Evolutionary conservation across 2,329 filamentous ascomycete genomes (phyloP).

Genomic region (Stenocarpella maydis): DNA sequence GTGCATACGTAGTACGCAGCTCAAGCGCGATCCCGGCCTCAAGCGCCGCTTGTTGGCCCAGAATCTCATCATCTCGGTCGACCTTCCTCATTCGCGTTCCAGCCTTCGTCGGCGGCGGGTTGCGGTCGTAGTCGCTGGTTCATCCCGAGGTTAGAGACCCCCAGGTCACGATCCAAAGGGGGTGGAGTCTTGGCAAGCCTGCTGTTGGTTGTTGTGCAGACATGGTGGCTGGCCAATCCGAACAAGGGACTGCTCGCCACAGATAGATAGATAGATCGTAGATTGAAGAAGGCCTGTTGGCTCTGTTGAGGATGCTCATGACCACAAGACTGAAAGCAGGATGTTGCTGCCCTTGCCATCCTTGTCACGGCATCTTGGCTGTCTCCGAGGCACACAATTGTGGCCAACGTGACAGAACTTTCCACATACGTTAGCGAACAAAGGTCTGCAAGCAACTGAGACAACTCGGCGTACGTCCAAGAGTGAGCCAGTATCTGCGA

Average conservation of each 20-base stretch:
- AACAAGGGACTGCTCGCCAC: background rate
- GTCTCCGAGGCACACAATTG: background rate
- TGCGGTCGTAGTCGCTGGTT: background rate
- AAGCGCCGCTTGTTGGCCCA: constrained; percentile 13
- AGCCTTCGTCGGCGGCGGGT: too few species aligned
- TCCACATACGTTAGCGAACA: background rate
- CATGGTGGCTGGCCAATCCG: background rate
- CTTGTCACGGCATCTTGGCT: background rate
- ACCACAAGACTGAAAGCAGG: too few species aligned
- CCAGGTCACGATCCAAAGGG: background rate
- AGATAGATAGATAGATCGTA: too few species aligned
- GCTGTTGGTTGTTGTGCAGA: background rate
- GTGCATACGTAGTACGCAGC: background rate
- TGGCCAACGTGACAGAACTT: background rate
- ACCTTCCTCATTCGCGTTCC: background rate
- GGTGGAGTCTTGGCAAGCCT: background rate
- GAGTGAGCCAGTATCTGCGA: background rate
- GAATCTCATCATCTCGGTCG: background rate
- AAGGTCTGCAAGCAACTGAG: too few species aligned
- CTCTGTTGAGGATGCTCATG: too few species aligned
- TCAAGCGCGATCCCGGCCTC: background rate
- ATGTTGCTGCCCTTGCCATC: background rate
- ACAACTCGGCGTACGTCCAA: background rate
- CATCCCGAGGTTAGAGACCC: background rate
- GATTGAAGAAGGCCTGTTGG: too few species aligned